phyloP scores from a whole-genome alignment of 2,329 filamentous ascomycete species.

The Diaporthe sp. region DNA sequence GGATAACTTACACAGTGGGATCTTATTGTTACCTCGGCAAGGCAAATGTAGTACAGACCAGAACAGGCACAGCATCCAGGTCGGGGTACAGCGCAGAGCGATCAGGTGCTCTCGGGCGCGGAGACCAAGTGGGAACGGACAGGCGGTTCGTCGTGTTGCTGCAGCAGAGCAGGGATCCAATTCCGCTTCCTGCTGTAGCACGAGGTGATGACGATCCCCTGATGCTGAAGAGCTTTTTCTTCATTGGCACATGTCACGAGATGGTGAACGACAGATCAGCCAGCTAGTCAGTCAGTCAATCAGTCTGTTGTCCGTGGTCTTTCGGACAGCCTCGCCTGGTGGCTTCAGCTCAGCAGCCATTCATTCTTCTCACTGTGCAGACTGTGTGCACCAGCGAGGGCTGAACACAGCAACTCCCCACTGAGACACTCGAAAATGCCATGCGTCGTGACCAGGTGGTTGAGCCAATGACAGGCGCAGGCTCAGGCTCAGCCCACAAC shows the following conservation, averaged over 20 bases:
- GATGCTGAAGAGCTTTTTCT: background rate
- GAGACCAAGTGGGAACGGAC: background rate
- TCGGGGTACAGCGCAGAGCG: background rate
- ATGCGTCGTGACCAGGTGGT: background rate
- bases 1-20: background rate
- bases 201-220: slow-evolving; percentile 1
- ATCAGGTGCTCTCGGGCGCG: slow-evolving; percentile 8
- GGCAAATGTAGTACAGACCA: background rate
- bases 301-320: background rate
- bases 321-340: slow-evolving; percentile 7
- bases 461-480: slow-evolving; percentile 9
- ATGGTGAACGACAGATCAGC: background rate
- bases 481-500: slow-evolving; percentile 5
- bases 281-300: background rate
- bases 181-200: background rate
- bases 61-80: background rate
- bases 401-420: background rate
- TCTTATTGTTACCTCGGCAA: slow-evolving; percentile 7
- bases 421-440: background rate
- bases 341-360: slow-evolving; percentile 10
- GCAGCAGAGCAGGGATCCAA: slow-evolving; percentile 5
- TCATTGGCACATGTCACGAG: background rate
- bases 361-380: background rate
- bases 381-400: background rate
- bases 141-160: slow-evolving; percentile 4